Evolutionary conservation across 228 moss, liverwort and hornwort genomes (phyloP), one percentile per base, ranked within the genome.

Genomic region (Sphagnum fallax): DNA sequence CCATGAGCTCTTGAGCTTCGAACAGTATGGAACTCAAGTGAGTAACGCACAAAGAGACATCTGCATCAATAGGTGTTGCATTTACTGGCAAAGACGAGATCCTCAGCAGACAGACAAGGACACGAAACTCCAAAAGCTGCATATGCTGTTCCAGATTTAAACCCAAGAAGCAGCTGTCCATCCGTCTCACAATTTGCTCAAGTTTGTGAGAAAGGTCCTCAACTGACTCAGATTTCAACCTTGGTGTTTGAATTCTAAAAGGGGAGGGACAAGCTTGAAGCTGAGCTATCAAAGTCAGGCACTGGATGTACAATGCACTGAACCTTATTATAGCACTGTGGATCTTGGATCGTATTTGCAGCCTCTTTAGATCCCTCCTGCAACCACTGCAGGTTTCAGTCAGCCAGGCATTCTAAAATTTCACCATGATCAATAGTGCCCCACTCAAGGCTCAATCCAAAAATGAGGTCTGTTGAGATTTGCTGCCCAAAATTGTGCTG

Each of bases 291-390:
- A 85, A 65, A 47, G 63, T 69, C n/a, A 84, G 78, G 70, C 85
- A 88, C 49, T 71, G 65, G 48, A 85, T 5, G 62, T 88, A 88
- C 9, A 88, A 59, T 59, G 67, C 73, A 52, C 65, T 75, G 52
- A 80, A 88, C 73, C 76, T 76, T 66, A 80, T 69, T 6, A 72
- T 75, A 49, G 79, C 78, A 52, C 66, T 66, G 14, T 62, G 68
- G 53, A 69, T 61, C 16, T 58, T 6, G 48, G 66, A 71, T 71
- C 75, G 77, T 61, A 78, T 76, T 65, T 78, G 78, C 48, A 88
- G 67, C 67, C 65, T 61, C 68, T 74, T 84, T 9, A 88, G 65
- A 48, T 84, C 85, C 68, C 73, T 84, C 82, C 84, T 84, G 82
- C 88, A 88, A 48, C 78, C 80, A 74, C 88, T 88, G 85, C 52